Conservation (phyloP, 2,329 filamentous ascomycete genomes). For the Trichoderma citrinoviride region DNA sequence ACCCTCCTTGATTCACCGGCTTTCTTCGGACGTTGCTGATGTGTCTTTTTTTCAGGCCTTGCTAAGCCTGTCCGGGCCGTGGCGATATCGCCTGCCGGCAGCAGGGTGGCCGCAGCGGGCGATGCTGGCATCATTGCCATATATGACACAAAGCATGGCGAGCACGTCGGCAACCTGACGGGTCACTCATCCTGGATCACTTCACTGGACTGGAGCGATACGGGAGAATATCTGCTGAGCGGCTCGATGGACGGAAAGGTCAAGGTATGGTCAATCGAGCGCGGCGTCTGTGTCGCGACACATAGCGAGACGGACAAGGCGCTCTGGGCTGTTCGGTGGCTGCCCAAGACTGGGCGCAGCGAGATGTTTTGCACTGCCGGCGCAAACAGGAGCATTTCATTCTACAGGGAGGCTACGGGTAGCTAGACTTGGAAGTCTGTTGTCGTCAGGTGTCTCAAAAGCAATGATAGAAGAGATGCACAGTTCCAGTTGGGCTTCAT, state of each 20-base stretch:
- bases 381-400: slow-evolving; percentile 70
- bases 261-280: slow-evolving; percentile 92
- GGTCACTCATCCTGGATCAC: slow-evolving; percentile 87
- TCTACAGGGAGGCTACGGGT: slow-evolving; percentile 82
- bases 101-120: slow-evolving; percentile 82
- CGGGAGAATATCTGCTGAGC: slow-evolving; percentile 85
- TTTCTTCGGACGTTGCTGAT: slow-evolving; percentile 17
- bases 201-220: slow-evolving; percentile 87
- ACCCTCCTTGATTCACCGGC: background rate
- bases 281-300: slow-evolving; percentile 81
- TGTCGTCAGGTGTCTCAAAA: background rate
- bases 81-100: slow-evolving; percentile 82
- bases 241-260: slow-evolving; percentile 90
- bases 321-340: slow-evolving; percentile 81
- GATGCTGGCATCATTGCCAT: slow-evolving; percentile 85
- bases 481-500: background rate
- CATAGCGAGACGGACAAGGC: slow-evolving; percentile 86
- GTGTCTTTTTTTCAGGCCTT: slow-evolving; percentile 55
- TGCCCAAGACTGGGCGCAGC: slow-evolving; percentile 67
- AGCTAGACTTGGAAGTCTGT: slow-evolving; percentile 46
- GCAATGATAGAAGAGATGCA: background rate
- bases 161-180: slow-evolving; percentile 81
- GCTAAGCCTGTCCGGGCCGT: slow-evolving; percentile 83
- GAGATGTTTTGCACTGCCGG: slow-evolving; percentile 78
- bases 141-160: slow-evolving; percentile 88